Conservation (phyloP, 2,329 filamentous ascomycete species). For the Cercospora berteroae region DNA sequence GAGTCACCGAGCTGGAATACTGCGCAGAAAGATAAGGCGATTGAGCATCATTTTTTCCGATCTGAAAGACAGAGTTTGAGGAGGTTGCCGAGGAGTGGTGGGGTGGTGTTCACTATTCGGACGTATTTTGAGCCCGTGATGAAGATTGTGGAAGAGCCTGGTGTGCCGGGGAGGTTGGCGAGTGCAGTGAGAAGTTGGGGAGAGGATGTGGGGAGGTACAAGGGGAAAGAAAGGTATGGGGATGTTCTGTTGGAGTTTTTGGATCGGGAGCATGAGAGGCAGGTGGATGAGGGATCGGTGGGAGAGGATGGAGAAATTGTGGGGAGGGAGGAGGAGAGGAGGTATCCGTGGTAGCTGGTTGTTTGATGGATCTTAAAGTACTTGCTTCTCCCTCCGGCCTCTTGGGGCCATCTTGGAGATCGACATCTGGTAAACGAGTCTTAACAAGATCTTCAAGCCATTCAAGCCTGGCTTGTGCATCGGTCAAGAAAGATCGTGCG, state of each 20-base stretch:
- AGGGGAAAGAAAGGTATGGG: conserved; percentile 72
- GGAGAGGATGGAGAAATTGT: conserved; percentile 40
- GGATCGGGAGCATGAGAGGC: conserved; percentile 70
- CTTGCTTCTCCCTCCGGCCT: neutral
- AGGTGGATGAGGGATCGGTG: conserved; percentile 63
- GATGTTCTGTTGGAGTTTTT: conserved; percentile 73
- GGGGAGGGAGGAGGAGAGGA: conserved; percentile 58
- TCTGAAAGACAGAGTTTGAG: conserved; percentile 71
- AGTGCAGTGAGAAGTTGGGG: conserved; percentile 80
- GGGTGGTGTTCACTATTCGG: conserved; percentile 69
- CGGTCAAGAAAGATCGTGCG: neutral
- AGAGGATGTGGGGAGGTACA: conserved; percentile 72
- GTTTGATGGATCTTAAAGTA: neutral
- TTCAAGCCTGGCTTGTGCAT: conserved; percentile 3
- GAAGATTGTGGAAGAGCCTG: conserved; percentile 66
- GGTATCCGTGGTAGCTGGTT: conserved; percentile 57
- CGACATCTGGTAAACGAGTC: neutral
- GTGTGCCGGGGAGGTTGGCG: conserved; percentile 74
- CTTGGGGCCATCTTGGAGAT: neutral
- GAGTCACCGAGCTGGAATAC: conserved; percentile 67
- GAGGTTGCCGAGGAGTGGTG: conserved; percentile 51
- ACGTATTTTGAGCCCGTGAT: conserved; percentile 75
- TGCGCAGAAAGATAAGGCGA: conserved; percentile 69
- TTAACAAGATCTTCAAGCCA: conserved; percentile 4
- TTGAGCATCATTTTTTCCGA: conserved; percentile 73